Base-by-base conservation (phyloP, 2,329 filamentous ascomycete genomes). In the Periconia digitata region DNA sequence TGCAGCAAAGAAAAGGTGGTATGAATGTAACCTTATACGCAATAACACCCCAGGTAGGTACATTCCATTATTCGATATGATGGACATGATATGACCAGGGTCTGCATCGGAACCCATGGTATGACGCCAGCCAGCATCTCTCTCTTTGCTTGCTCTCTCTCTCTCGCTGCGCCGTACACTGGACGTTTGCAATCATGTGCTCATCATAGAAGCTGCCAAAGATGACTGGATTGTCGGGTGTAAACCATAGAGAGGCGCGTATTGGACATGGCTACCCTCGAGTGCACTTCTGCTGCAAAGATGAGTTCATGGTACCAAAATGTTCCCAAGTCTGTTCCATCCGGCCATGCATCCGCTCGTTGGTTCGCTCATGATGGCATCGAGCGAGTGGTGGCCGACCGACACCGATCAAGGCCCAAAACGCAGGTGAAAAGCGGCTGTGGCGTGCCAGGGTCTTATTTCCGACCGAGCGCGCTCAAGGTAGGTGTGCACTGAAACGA, bases 391-490 rank as follows among this genome's bases (percentile, higher is more conserved):
- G 24, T 27, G 24, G 38, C 47, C 43, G 45, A 43, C 20, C 20
- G 39, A 32, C 40, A 34, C 39, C 41, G 46, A 38, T 24, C 34
- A 16, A 38, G 22, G 40, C 32, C 23, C 29, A 21, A 24, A 44
- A 34, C 17, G 47, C 49, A 44, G 47, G 22, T 38, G 27, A 24
- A 44, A 34, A 23, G 47, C 49, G 47, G 47, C 37, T 52, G 50
- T 50, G 50, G 50, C 50, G 29, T 50, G 38, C 44, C 44, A 42
- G 44, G 47, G 37, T 40, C 16, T 55, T 56, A 56, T 62, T 54
- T 57, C 56, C 56, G 59, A 43, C 45, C 27, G n/a, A 4, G n/a
- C n/a, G 32, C 56, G 54, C 50, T 55, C 57, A 54, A 49, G 36
- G 51, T 46, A 47, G 47, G 49, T 52, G 46, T 55, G 27, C 27